Evolutionary conservation across 2,329 filamentous ascomycete species (phyloP).

Genomic region (Lachnellula cervina): DNA sequence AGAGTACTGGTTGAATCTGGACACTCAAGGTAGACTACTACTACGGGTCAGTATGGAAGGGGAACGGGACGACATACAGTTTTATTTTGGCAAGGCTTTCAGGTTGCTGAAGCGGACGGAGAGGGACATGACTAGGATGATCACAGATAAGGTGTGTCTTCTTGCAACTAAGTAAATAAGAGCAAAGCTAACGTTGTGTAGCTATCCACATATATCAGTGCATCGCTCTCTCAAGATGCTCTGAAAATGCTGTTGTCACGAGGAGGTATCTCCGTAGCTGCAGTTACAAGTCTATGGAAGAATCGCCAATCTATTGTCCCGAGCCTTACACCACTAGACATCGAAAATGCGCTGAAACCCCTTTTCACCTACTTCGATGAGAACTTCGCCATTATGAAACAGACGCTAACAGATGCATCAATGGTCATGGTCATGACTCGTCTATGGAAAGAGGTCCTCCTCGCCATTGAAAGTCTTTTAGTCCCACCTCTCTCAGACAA

Average conservation of each 20-base stretch:
- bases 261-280: constrained; percentile 62
- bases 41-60: constrained; percentile 97
- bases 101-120: constrained; percentile 91
- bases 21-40: constrained; percentile 86
- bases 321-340: constrained; percentile 63
- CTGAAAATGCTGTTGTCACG: constrained; percentile 69
- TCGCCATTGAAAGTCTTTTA: constrained; percentile 82
- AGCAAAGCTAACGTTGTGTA: constrained; percentile 33
- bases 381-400: constrained; percentile 98
- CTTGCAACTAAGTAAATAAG: constrained; percentile 3
- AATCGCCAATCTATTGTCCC: constrained; percentile 52
- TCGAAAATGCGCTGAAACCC: constrained; percentile 75
- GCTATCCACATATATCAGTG: constrained; percentile 89
- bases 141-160: constrained; percentile 80
- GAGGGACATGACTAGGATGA: constrained; percentile 95
- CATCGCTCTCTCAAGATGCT: constrained; percentile 78
- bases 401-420: constrained; percentile 88
- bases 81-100: constrained; percentile 97
- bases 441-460: constrained; percentile 94
- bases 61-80: constrained; percentile 95
- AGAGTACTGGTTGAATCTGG: constrained; percentile 96
- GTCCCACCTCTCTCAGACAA: constrained; percentile 96
- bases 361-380: constrained; percentile 95
- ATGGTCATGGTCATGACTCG: constrained; percentile 99
- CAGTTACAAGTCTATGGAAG: constrained; percentile 66